These are phyloP conservation scores for Powellomyces hirtus DNA, from an alignment of 192 early-diverging fungal genomes.

Conservation along the genomic window DNA sequence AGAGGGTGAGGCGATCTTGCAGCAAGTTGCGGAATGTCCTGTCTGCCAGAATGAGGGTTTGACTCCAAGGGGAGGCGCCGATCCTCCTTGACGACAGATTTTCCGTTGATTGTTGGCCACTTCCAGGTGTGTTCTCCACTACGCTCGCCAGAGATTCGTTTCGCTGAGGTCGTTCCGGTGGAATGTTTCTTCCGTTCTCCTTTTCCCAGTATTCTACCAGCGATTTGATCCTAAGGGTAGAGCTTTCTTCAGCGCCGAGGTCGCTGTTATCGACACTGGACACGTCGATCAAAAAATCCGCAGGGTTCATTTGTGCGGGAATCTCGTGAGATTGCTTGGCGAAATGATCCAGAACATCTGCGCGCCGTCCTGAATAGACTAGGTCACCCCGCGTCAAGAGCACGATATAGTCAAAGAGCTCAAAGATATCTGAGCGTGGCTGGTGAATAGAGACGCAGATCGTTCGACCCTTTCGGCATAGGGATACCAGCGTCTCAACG, in stretches of 20 bases:
- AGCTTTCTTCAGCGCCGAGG: slow-evolving; percentile 20
- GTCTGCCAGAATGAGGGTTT: slow-evolving; percentile 29
- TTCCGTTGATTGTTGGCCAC: no score
- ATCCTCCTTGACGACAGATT: not conserved
- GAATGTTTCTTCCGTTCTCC: not conserved
- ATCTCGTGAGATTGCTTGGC: slow-evolving; percentile 52
- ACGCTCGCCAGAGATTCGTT: not conserved
- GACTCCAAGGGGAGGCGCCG: slow-evolving; percentile 31
- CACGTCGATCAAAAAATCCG: slow-evolving; percentile 67
- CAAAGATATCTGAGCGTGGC: slow-evolving; percentile 79
- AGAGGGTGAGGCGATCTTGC: slow-evolving; percentile 40
- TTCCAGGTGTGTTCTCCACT: not conserved
- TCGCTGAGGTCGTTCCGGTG: not conserved
- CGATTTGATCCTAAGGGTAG: slow-evolving; percentile 9
- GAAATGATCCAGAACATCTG: slow-evolving; percentile 52
- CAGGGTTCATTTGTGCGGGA: slow-evolving; percentile 63
- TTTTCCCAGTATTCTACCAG: slow-evolving; percentile 31
- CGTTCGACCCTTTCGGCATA: slow-evolving; percentile 42
- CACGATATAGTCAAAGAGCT: slow-evolving; percentile 78
- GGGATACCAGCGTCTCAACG: slow-evolving; percentile 51
- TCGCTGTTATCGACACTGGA: slow-evolving; percentile 40
- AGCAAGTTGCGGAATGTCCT: slow-evolving; percentile 36
- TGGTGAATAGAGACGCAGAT: slow-evolving; percentile 89
- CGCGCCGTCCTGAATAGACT: slow-evolving; percentile 57
- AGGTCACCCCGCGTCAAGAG: slow-evolving; percentile 63